Base-by-base conservation (phyloP, 768 basidiomycete species). In the Macrolepiota albuminosa region DNA sequence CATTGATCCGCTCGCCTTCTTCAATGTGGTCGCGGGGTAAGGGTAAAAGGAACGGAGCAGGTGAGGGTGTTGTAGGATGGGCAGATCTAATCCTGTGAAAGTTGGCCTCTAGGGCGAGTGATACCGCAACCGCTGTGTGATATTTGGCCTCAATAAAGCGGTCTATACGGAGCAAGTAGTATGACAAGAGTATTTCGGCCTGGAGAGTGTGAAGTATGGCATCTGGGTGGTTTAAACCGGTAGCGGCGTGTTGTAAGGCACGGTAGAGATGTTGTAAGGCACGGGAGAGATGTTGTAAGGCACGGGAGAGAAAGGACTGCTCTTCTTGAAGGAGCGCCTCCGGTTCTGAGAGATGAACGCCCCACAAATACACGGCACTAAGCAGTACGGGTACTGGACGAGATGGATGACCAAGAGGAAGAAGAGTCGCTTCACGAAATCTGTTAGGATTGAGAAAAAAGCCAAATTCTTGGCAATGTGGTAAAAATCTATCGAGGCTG, bases 1-100 rank as follows among this genome's bases (percentile, higher is more conserved):
- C 83, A 57, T 83, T 84, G 59, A 88, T 85, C 36, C 84, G 77
- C 66, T 88, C 86, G n/a, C 82, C 85, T 67, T 87, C 84, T 61
- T 86, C 85, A n/a, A 83, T 67, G 31, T 70, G 63, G 65, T 82
- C 79, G 18, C 46, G 76, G 63, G 66, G 79, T 64, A n/a, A 74
- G 65, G 64, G 68, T 29, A 29, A 29, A 29, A 4, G 4, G 21
- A 84, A 69, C 1, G 71, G 69, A 62, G 81, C 72, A 54, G 84
- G 65, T 58, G 73, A 67, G 60, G 73, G 61, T 66, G 78, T 65
- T 67, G 74, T 65, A 18, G 71, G 61, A 49, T 73, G 76, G 4
- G 73, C 54, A 34, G 78, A 72, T 2, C 81, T 72, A 39, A 78
- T 73, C 58, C 74, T 77, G 67, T 87, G 80, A 45, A 87, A 66